These are phyloP conservation scores for Melanogaster broomeanus DNA, from an alignment of 768 basidiomycete genomes.

Conservation along the genomic window DNA sequence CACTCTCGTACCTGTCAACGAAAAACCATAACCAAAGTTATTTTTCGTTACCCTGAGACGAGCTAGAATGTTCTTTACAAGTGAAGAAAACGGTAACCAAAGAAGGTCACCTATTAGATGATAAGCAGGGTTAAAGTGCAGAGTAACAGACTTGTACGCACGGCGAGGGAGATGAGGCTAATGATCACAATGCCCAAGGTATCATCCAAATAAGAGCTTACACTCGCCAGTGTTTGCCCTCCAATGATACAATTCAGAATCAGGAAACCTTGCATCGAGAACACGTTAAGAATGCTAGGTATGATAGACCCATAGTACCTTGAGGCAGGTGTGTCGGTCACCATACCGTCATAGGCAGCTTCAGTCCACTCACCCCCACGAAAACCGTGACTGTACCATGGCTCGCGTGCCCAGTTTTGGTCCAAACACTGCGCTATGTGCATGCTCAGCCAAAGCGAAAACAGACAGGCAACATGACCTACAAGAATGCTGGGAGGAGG, in stretches of 20 bases:
- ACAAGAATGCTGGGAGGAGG: slow-evolving; percentile 41
- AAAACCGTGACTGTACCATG: slow-evolving; percentile 58
- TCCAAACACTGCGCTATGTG: slow-evolving; percentile 47
- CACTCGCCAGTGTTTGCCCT: slow-evolving; percentile 58
- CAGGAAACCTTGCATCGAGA: slow-evolving; percentile 56
- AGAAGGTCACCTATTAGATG: slow-evolving; percentile 53
- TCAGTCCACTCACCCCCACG: slow-evolving; percentile 43
- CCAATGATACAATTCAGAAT: slow-evolving; percentile 62
- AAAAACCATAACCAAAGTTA: not conserved
- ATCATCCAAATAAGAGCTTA: slow-evolving; percentile 35
- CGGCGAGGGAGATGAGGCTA: slow-evolving; percentile 30
- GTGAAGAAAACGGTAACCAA: slow-evolving; percentile 62
- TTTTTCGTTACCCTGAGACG: not conserved
- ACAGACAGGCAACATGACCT: slow-evolving; percentile 3
- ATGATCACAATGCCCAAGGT: slow-evolving; percentile 36
- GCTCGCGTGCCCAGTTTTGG: slow-evolving; percentile 58
- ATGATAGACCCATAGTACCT: slow-evolving; percentile 43
- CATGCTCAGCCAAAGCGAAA: not conserved
- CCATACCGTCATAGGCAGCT: slow-evolving; percentile 4
- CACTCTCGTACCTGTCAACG: slow-evolving; percentile 61
- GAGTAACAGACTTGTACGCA: slow-evolving; percentile 11
- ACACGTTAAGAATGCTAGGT: slow-evolving; percentile 48
- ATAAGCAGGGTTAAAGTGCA: not conserved
- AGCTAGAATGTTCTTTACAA: slow-evolving; percentile 37
- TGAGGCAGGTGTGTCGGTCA: slow-evolving; percentile 2